phyloP scores from a whole-genome alignment of 2,329 filamentous ascomycete species.

The Fusarium burgessii region DNA sequence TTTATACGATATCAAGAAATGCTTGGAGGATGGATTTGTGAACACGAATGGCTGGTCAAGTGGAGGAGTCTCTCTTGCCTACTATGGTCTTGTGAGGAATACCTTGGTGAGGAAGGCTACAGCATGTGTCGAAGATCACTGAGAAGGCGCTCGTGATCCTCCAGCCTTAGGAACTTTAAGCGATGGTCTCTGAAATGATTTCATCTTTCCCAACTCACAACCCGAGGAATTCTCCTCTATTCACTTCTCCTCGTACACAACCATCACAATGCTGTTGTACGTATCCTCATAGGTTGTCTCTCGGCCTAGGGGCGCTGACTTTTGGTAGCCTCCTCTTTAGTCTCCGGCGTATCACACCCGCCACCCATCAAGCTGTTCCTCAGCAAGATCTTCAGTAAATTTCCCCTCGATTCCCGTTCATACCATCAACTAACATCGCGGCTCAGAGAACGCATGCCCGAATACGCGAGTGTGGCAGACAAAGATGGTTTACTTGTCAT shows the following conservation, averaged over 20 bases:
- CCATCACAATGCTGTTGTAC: not conserved
- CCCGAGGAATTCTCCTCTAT: too few relatives aligned
- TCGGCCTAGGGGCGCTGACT: not conserved
- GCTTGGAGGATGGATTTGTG: too few relatives aligned
- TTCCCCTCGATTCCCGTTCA: not conserved
- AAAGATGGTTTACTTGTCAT: accelerated
- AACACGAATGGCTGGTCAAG: too few relatives aligned
- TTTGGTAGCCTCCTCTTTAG: not conserved
- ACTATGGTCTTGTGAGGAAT: accelerated
- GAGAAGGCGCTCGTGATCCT: too few relatives aligned
- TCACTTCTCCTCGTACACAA: not conserved
- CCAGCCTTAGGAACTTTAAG: too few relatives aligned
- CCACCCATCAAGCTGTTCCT: too few relatives aligned
- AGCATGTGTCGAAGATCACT: too few relatives aligned
- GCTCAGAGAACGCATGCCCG: not conserved
- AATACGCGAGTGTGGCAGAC: not conserved
- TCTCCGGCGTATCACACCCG: not conserved
- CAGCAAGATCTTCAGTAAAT: not conserved
- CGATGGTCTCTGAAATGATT: not conserved
- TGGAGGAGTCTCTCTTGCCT: too few relatives aligned
- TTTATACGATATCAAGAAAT: too few relatives aligned
- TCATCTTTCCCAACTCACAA: not conserved
- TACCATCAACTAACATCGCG: not conserved
- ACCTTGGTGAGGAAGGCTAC: not conserved
- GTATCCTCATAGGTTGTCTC: not conserved